phyloP scores from a whole-genome alignment of 140 eudicot genomes.

The Flaveria floridana region DNA sequence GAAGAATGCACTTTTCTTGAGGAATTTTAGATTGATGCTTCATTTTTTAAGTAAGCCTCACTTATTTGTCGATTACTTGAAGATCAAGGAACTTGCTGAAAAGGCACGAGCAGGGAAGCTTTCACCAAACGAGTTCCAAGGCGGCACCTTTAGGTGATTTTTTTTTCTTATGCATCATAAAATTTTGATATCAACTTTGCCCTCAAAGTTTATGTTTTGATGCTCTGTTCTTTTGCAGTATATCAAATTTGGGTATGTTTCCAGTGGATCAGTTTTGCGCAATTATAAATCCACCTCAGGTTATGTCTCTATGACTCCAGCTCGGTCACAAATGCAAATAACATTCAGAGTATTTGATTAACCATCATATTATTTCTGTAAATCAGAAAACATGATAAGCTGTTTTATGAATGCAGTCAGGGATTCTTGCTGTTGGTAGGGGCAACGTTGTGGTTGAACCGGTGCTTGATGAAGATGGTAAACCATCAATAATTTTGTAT shows the following conservation, averaged over 20 bases:
- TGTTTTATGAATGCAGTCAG: slow-evolving; percentile 54
- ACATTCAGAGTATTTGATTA: background rate
- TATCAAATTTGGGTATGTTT: slow-evolving; percentile 98
- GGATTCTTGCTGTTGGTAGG: slow-evolving; percentile 95
- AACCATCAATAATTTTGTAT: slow-evolving; percentile 2
- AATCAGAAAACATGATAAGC: slow-evolving; percentile 25
- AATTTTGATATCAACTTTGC: background rate
- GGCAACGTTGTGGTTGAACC: slow-evolving; percentile 91
- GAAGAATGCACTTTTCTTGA: background rate
- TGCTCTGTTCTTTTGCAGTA: slow-evolving; percentile 47
- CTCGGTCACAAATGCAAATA: slow-evolving; percentile 4
- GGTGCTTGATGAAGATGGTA: slow-evolving; percentile 68
- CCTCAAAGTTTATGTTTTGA: slow-evolving; percentile 1
- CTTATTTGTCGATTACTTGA: slow-evolving; percentile 1
- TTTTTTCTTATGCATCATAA: background rate
- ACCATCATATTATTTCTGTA: slow-evolving; percentile 19
- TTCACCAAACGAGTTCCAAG: slow-evolving; percentile 89
- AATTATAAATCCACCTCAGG: slow-evolving; percentile 98
- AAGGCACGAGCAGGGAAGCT: slow-evolving; percentile 93
- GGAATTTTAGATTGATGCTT: slow-evolving; percentile 10
- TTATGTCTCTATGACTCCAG: slow-evolving; percentile 30
- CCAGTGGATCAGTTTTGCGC: slow-evolving; percentile 97
- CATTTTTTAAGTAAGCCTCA: background rate
- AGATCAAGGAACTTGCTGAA: slow-evolving; percentile 96
- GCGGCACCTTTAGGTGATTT: slow-evolving; percentile 88